Percentiles rank a stretch among this genome's conserved stretches.
phyloP scores from a whole-genome alignment of 345 rosid species.

The Stellera chamaejasme region DNA sequence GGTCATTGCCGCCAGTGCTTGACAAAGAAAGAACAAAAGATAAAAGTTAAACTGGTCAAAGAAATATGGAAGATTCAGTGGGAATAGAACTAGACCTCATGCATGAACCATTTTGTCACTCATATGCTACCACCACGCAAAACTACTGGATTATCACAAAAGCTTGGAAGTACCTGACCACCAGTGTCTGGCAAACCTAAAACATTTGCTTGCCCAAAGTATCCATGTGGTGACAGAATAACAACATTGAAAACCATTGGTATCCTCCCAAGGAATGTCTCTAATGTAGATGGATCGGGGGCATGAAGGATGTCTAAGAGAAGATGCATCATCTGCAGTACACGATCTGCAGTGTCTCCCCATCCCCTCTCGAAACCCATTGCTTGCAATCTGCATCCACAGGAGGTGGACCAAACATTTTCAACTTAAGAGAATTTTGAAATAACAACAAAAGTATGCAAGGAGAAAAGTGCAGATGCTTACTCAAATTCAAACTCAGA shows the following conservation, averaged over 20 bases:
- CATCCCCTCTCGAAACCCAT: constrained; percentile 99
- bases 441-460: not conserved
- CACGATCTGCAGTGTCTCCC: constrained; percentile 89
- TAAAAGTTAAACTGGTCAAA: too few species aligned
- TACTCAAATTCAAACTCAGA: constrained; percentile 70
- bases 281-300: constrained; percentile 87
- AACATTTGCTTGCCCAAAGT: constrained; percentile 99
- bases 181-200: constrained; percentile 98
- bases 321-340: constrained; percentile 72
- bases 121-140: too few species aligned
- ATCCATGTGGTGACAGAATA: constrained; percentile 94
- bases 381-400: constrained; percentile 55
- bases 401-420: constrained; percentile 1
- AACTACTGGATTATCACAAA: not conserved
- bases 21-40: not conserved
- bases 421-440: not conserved
- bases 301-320: constrained; percentile 93
- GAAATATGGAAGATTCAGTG: too few species aligned
- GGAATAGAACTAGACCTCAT: too few species aligned
- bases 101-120: too few species aligned
- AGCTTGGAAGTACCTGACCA: constrained; percentile 55
- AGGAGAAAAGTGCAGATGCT: constrained; percentile 6
- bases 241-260: constrained; percentile 97
- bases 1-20: not conserved
- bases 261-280: constrained; percentile 87